phyloP scores from a whole-genome alignment of 352 stramenopile genomes.

The Pythium monospermum region DNA sequence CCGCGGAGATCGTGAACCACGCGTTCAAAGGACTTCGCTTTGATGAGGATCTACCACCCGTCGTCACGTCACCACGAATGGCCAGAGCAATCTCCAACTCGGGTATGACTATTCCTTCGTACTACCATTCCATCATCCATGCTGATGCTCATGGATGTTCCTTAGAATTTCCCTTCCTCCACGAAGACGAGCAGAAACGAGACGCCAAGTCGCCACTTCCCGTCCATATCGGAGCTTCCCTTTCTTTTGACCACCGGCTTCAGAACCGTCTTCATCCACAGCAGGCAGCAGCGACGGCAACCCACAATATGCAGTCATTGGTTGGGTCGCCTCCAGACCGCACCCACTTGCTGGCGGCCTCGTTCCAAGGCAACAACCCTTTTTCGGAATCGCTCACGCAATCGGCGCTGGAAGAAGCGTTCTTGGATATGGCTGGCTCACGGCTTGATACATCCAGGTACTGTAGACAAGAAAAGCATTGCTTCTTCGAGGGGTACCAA shows the following conservation, averaged over 20 bases:
- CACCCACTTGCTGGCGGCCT: constrained; percentile 52
- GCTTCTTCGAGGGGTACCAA: no score
- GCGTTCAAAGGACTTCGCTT: constrained; percentile 60
- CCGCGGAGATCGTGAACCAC: constrained; percentile 52
- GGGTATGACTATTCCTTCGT: constrained; percentile 22
- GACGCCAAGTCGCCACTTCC: constrained; percentile 2
- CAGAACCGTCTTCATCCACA: constrained; percentile 10
- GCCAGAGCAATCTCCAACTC: constrained; percentile 62
- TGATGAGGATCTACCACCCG: constrained; percentile 27
- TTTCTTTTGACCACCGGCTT: background rate
- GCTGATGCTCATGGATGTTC: no score
- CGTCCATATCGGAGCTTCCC: background rate
- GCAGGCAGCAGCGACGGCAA: no score
- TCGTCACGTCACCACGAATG: constrained; percentile 48
- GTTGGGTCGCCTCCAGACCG: constrained; percentile 49
- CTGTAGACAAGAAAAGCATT: no score
- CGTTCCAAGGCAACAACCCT: constrained; percentile 49
- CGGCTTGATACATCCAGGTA: constrained; percentile 66
- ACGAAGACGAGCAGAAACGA: constrained; percentile 41
- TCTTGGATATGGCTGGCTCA: constrained; percentile 81
- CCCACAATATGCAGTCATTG: constrained; percentile 18
- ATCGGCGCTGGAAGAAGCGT: constrained; percentile 78
- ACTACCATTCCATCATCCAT: no score
- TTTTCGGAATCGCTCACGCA: constrained; percentile 71
- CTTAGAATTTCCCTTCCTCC: constrained; percentile 69